Base-by-base conservation (phyloP, 78 protist species). In the Protostelium mycophagum region DNA sequence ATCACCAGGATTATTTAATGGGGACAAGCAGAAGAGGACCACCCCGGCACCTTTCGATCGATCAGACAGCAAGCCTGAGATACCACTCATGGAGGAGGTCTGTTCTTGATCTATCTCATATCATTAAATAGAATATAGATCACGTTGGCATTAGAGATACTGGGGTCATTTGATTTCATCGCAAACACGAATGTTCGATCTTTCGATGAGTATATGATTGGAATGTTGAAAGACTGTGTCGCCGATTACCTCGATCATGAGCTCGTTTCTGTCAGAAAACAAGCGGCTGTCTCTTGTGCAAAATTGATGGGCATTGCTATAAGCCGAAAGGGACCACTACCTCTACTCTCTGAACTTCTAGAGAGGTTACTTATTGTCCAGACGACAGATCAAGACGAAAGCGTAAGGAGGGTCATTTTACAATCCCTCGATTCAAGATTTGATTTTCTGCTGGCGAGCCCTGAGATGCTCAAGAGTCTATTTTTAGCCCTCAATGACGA, bases 401-500 rank as follows among this genome's bases (percentile, higher is more conserved):
- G 73, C 73, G 73, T 51, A 16, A 51, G 73, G 16, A 51, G 73
- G 73, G 73, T 16, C 16, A 51, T 94, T 35, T 83, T 96, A 36
- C 0, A 35, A 35, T 34, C 89, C 31, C 36, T 90, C 28, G 95
- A 87, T 29, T 0, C 0, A 34, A 84, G 90, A 29, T 95, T 91
- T 83, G 97, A 95, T 88, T 0, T 0, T 31, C 31, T 88, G 87
- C 95, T 94, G 28, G 87, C 95, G 9, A 91, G 87, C 36, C 84
- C 95, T 28, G 96, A 94, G 73, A 83, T 85, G 38, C 63, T 97
- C 31, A 88, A 91, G 34, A 83, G 91, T 51, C 73, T 51, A 51
- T 95, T 95, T 37, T 16, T 92, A 28, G 96, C 96, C 9, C 86
- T 97, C 86, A 95, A 97, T 51, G 99, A 97, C 91, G 97, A 94